These are phyloP conservation scores for Diaporthe caulivora DNA, from an alignment of 2,329 filamentous ascomycete species.

Conservation along the genomic window DNA sequence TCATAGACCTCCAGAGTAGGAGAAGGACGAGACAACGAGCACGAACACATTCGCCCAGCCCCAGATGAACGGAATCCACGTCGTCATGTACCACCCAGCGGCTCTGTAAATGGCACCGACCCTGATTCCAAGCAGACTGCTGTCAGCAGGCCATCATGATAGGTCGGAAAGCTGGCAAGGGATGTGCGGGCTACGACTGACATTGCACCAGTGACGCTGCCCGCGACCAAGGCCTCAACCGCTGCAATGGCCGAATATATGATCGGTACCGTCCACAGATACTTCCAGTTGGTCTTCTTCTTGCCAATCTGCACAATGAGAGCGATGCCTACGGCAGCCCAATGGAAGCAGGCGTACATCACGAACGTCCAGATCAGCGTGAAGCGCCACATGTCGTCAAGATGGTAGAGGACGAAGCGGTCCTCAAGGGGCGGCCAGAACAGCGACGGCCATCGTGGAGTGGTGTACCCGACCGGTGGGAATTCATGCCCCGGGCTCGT, in stretches of 20 bases:
- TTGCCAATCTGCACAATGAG: constrained; percentile 77
- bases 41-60: constrained; percentile 85
- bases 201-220: constrained; percentile 85
- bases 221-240: constrained; percentile 82
- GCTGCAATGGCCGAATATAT: constrained; percentile 79
- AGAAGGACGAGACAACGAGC: constrained; percentile 88
- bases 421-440: constrained; percentile 75
- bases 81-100: constrained; percentile 91
- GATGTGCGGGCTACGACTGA: constrained; percentile 58
- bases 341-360: constrained; percentile 80
- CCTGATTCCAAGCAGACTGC: constrained; percentile 55
- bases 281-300: constrained; percentile 66
- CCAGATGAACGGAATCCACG: constrained; percentile 94
- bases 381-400: constrained; percentile 86
- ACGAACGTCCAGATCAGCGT: constrained; percentile 89
- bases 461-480: constrained; percentile 69
- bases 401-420: constrained; percentile 76
- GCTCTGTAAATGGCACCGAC: constrained; percentile 84
- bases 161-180: neutral
- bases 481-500: constrained; percentile 40
- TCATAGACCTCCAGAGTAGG: constrained; percentile 90
- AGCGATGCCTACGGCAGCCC: constrained; percentile 78
- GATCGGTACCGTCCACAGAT: constrained; percentile 79
- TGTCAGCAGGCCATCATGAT: neutral
- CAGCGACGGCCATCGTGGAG: constrained; percentile 83